Percentiles rank a stretch among this genome's conserved stretches.
Evolutionary conservation across 176 grass and related monocot species (phyloP).

Genomic region (Bonia amplexicaulis): DNA sequence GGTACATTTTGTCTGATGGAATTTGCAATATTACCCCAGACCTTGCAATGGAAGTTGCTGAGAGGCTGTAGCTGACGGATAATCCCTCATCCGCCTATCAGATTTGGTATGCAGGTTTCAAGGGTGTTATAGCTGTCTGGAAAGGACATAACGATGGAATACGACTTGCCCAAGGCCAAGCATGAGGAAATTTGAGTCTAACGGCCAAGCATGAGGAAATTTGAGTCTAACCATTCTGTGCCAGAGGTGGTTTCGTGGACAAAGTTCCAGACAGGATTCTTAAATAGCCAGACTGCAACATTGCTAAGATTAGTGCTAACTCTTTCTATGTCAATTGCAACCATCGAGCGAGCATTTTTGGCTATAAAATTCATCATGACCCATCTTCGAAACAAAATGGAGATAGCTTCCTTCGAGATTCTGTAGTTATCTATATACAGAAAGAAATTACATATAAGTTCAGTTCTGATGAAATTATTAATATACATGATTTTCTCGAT

Average conservation of each 20-base stretch:
- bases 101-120: conserved; percentile 79
- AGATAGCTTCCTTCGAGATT: too few relatives aligned
- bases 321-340: too few relatives aligned
- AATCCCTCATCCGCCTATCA: conserved; percentile 77
- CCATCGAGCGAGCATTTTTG: too few relatives aligned
- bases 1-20: conserved; percentile 78
- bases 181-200: conserved; percentile 82
- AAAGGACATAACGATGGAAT: conserved; percentile 35
- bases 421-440: too few relatives aligned
- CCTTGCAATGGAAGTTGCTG: conserved; percentile 68
- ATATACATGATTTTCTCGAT: too few relatives aligned
- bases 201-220: conserved; percentile 79
- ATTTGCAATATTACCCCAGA: conserved; percentile 69
- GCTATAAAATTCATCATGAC: too few relatives aligned
- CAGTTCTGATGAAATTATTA: too few relatives aligned
- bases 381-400: too few relatives aligned
- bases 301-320: background rate
- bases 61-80: conserved; percentile 47
- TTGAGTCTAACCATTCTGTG: conserved; percentile 58
- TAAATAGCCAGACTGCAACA: conserved; percentile 76
- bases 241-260: background rate
- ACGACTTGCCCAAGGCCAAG: conserved; percentile 51
- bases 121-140: conserved; percentile 79
- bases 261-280: conserved; percentile 40
- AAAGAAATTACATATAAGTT: too few relatives aligned